These are phyloP conservation scores for Chenopodium suecicum DNA, from an alignment of 148 eudicot genomes.

Conservation along the genomic window DNA sequence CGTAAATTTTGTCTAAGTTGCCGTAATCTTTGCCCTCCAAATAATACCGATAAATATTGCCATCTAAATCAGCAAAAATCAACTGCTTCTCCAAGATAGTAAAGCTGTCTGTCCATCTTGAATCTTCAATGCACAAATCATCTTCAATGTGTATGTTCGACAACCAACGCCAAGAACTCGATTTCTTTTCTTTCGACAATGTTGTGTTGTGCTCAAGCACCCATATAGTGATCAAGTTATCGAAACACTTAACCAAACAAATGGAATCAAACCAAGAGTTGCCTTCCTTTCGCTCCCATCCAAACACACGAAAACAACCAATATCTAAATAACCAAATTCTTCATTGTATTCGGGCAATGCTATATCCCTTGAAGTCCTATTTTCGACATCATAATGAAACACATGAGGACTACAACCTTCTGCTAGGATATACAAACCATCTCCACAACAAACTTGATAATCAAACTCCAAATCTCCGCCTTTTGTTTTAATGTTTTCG, in stretches of 20 bases:
- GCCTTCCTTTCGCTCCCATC: not conserved
- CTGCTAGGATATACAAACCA: slow-evolving; percentile 7
- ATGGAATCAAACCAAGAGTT: not conserved
- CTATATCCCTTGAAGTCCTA: not conserved
- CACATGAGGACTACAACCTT: not conserved
- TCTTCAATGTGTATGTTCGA: not conserved
- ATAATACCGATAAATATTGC: not conserved
- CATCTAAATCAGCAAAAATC: not conserved
- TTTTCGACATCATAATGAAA: not conserved
- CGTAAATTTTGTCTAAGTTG: not conserved
- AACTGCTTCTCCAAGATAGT: not conserved
- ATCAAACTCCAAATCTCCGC: not conserved
- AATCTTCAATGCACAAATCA: not conserved
- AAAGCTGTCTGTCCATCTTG: not conserved
- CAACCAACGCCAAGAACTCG: not conserved
- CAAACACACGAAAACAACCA: not conserved
- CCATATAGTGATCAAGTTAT: not conserved
- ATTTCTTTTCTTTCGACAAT: not conserved
- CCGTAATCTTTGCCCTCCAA: not conserved
- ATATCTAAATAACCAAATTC: not conserved
- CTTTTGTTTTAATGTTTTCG: not conserved
- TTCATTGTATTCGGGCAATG: not conserved
- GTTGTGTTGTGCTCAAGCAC: not conserved
- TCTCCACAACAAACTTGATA: not conserved
- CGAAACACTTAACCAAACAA: not conserved